Percentiles rank a stretch among this genome's conserved stretches.
Evolutionary conservation across 805 yeast species (phyloP).

Genomic region (Zygotorulaspora sp.): DNA sequence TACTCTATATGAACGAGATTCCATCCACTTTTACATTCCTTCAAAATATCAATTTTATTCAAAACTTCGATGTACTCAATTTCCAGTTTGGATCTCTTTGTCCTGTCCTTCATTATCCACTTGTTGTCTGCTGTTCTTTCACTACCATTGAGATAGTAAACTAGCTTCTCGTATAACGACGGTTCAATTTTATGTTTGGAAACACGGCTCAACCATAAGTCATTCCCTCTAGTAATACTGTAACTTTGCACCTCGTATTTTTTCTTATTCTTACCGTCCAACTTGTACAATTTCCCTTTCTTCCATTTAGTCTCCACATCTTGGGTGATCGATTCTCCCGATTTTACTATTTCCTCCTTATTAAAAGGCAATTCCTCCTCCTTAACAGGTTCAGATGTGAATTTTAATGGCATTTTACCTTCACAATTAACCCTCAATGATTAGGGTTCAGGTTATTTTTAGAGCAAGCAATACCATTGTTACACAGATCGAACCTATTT

Average conservation of each 20-base stretch:
- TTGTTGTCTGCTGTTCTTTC: conserved; percentile 10
- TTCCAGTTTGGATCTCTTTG: conserved; percentile 34
- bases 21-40: conserved; percentile 27
- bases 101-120: conserved; percentile 26
- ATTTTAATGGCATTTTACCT: conserved; percentile 5
- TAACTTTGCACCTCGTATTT: conserved; percentile 34
- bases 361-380: conserved; percentile 15
- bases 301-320: conserved; percentile 30
- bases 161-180: conserved; percentile 23
- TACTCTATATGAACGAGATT: conserved; percentile 34
- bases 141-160: conserved; percentile 33
- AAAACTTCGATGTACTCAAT: conserved; percentile 36
- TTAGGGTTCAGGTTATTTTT: no score
- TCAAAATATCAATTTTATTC: conserved; percentile 21
- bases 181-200: conserved; percentile 24
- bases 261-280: conserved; percentile 24
- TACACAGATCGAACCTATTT: no score
- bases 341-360: conserved; percentile 12
- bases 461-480: no score
- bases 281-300: conserved; percentile 32
- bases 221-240: conserved; percentile 25
- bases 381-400: conserved; percentile 10
- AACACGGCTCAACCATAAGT: conserved; percentile 36
- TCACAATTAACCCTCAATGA: no score
- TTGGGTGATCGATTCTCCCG: conserved; percentile 27